Base-by-base conservation (phyloP, 2,329 filamentous ascomycete species). In the Ophiostoma ips region DNA sequence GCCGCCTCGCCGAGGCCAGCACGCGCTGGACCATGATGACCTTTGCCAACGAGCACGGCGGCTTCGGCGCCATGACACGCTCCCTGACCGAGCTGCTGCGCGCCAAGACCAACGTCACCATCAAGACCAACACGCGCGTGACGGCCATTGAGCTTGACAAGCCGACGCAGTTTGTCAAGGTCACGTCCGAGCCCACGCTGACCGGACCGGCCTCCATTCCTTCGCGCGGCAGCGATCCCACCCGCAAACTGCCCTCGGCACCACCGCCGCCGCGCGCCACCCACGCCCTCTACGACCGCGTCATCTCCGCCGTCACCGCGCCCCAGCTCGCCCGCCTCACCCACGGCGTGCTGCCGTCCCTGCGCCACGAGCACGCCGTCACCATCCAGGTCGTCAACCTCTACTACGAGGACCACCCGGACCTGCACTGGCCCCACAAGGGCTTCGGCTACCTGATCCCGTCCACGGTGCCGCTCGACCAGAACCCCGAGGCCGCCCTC, bases 371-470 rank as follows among this genome's bases (percentile, higher is more conserved):
- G 15, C 73, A 77, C 49, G 77, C 82, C 34, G 84, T 90, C 30
- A 89, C 82, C 31, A 88, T 95, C 57, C 89, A 89, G 81, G 85
- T 89, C 2, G 84, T 98, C 54, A 95, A 95, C 66, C 72, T 98
- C 45, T 95, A 83, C 73, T 98, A 83, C 64, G 69, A 73, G 1
- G 71, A 78, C 40, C 40, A 45, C 16, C 72, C 80, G 7, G 61
- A 76, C 51, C 67, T 94, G 34, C 71, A 86, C 46, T 54, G 58
- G 2, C 76, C 77, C 13, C 69, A 79, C 50, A 67, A 71, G 30
- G 92, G 89, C 16, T 94, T 96, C 62, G 92, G 92, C 56, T 96
- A 96, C 64, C 77, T 98, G 5, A 84, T 98, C 52, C 90, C 92
- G 2, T 79, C 80, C 52, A 80, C 80, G 15, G 56, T 62, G 21